phyloP scores from a whole-genome alignment of 768 basidiomycete species.

The Suillus subluteus region DNA sequence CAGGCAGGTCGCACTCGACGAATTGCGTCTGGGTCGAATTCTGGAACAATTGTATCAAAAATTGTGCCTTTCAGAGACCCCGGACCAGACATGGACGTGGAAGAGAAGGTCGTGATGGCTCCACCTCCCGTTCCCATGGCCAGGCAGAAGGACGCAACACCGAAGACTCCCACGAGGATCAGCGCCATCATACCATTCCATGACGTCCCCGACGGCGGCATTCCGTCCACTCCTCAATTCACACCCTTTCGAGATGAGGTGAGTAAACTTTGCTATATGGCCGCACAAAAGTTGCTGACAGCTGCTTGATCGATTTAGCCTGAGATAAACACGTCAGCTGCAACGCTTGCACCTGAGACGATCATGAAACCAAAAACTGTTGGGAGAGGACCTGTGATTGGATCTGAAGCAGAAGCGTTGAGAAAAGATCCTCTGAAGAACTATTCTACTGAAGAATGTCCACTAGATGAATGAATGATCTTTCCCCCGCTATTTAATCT shows the following conservation, averaged over 20 bases:
- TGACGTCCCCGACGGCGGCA: conserved; percentile 35
- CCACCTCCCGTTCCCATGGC: conserved; percentile 41
- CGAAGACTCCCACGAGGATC: conserved; percentile 40
- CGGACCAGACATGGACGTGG: conserved; percentile 42
- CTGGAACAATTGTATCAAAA: conserved; percentile 47
- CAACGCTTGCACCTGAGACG: conserved; percentile 49
- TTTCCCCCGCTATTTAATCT: neutral
- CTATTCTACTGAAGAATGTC: conserved; percentile 44
- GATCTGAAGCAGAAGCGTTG: conserved; percentile 76
- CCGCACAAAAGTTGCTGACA: conserved; percentile 6
- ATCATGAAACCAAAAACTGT: conserved; percentile 68
- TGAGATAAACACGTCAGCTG: conserved; percentile 26
- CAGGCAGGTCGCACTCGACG: conserved; percentile 63
- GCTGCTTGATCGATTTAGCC: conserved; percentile 21
- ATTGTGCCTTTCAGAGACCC: conserved; percentile 72
- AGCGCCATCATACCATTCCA: conserved; percentile 42
- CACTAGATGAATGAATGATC: conserved; percentile 26
- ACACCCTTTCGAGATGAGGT: conserved; percentile 79
- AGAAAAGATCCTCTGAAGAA: conserved; percentile 83
- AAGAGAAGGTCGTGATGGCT: conserved; percentile 27
- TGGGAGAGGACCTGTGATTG: conserved; percentile 43
- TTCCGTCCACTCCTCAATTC: conserved; percentile 59
- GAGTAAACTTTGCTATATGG: conserved; percentile 20
- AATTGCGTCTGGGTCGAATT: conserved; percentile 42
- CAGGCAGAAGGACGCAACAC: conserved; percentile 30